Base-by-base conservation (phyloP, 208 protist genomes). In the Crithidia fasciculata region DNA sequence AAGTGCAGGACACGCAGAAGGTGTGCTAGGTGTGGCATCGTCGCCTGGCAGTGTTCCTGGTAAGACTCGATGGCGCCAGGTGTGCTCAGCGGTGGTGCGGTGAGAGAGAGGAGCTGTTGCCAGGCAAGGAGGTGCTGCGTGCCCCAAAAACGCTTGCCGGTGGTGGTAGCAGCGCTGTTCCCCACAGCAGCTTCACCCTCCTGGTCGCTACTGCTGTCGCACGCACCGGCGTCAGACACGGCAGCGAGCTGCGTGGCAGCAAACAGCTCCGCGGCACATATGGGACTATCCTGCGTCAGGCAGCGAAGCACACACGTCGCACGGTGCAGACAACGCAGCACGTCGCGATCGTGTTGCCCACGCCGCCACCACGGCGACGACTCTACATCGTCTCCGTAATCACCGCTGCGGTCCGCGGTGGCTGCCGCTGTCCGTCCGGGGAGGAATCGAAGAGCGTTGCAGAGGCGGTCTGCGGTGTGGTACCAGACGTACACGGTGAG, bases 401-500 rank as follows among this genome's bases (percentile, higher is more conserved):
- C 45, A 13, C 7, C 45, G 45, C 45, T 49, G 9, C 0, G 28
- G 28, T 28, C 28, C 28, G 28, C 1, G 1, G 28, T 28, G 28
- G 28, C 28, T 28, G 28, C 28, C 28, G 28, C 28, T 28, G 28
- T 28, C 28, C 1, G 28, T 28, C 28, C 28, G 28, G 67, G 74
- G 12, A 74, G 62, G 6, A 80, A 45, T 45, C 65, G 39, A 39
- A 74, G 60, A 3, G 74, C 63, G 7, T 60, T 53, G 19, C 74
- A 74, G 16, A 80, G 45, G 13, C 62, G 68, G 40, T 74, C 41
- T 47, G 55, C 44, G 15, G 74, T 28, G 68, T 80, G 74, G 36
- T 80, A 74, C 74, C 74, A 80, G 19, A 80, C 16, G n/a, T 80
- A 69, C 47, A 80, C 49, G 4, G 68, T 80, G 44, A 74, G 53